Conservation (phyloP, 257 asterid species). For the Cruciata laevipes region DNA sequence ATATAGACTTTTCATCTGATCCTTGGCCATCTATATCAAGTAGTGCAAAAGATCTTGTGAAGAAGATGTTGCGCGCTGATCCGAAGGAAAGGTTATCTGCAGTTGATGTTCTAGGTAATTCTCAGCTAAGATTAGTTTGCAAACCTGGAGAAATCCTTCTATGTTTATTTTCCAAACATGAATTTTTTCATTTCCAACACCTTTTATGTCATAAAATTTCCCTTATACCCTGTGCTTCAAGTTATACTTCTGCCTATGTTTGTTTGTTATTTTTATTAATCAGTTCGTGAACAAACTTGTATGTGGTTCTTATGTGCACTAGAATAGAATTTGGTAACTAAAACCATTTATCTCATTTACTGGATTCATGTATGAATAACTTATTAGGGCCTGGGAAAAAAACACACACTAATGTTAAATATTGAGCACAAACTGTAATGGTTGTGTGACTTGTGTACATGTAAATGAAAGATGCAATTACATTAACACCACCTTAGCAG, state of each 20-base stretch:
- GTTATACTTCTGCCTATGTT: neutral
- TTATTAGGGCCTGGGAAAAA: neutral
- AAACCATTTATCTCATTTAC: neutral
- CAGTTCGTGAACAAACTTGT: neutral
- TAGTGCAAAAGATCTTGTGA: constrained; percentile 93
- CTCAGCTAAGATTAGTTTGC: neutral
- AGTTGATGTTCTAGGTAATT: constrained; percentile 46
- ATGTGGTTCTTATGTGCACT: neutral
- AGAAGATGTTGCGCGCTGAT: constrained; percentile 87
- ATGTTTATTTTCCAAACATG: neutral
- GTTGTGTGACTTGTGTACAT: too few relatives aligned
- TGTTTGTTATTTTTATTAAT: too few relatives aligned
- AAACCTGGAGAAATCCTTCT: neutral
- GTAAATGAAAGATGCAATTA: neutral
- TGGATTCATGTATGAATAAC: neutral
- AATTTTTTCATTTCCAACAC: neutral
- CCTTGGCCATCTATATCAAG: constrained; percentile 98
- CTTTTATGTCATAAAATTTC: neutral
- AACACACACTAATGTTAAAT: too few relatives aligned
- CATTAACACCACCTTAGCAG: neutral
- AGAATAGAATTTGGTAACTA: neutral
- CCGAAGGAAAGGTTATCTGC: constrained; percentile 72
- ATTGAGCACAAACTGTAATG: neutral
- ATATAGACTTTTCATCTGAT: constrained; percentile 68
- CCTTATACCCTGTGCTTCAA: too few relatives aligned